These are phyloP conservation scores for Lentinula lateritia DNA, from an alignment of 768 basidiomycete species.

Conservation along the genomic window DNA sequence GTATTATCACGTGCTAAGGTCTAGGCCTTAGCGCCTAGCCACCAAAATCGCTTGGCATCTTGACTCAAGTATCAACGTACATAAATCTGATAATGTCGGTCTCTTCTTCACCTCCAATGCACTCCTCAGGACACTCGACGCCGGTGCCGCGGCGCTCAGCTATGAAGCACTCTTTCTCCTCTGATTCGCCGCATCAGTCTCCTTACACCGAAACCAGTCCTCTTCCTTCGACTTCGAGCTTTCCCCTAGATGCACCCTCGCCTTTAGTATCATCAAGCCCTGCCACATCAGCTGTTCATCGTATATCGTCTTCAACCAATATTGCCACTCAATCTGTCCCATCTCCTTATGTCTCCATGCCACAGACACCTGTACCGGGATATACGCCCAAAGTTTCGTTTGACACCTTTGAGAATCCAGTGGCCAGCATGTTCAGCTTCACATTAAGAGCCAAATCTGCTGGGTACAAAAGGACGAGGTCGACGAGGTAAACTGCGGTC, in stretches of 20 bases:
- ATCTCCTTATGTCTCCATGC: conserved; percentile 1
- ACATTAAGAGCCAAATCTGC: conserved; percentile 82
- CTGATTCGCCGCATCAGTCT: not conserved
- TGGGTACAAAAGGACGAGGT: conserved; percentile 67
- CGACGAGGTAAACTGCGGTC: conserved; percentile 36
- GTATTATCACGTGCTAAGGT: too few species aligned
- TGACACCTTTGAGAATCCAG: conserved; percentile 82
- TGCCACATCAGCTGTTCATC: not conserved
- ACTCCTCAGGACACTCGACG: not conserved
- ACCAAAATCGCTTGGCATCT: not conserved
- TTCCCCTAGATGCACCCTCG: not conserved
- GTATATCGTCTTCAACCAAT: not conserved
- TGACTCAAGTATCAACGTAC: not conserved
- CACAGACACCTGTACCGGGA: conserved; percentile 6
- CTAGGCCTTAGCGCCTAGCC: too few species aligned
- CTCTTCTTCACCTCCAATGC: conserved; percentile 1
- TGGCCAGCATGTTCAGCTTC: conserved; percentile 81
- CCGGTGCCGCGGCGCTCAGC: conserved; percentile 5
- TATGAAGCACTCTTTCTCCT: conserved; percentile 5
- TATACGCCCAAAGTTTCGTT: conserved; percentile 63
- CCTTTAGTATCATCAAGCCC: not conserved
- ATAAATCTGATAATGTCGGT: not conserved
- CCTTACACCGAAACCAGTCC: not conserved
- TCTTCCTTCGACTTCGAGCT: not conserved
- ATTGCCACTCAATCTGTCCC: not conserved